A percentile compares a stretch with the other conserved stretches of the same genome.
phyloP scores from a whole-genome alignment of 768 basidiomycete genomes.

The Tylopilus rubrobrunneus region DNA sequence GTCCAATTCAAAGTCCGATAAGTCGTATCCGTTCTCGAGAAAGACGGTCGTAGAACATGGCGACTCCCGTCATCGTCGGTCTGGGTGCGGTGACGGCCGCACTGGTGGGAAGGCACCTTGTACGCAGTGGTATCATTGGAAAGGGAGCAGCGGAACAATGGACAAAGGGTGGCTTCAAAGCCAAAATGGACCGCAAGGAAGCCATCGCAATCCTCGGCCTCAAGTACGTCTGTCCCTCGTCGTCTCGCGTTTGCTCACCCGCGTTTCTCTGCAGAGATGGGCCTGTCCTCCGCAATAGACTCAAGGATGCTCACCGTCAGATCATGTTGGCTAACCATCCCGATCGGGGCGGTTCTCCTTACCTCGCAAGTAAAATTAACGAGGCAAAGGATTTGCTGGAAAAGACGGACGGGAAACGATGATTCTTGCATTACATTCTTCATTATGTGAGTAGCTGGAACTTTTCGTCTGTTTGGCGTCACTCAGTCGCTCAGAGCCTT shows the following conservation, averaged over 20 bases:
- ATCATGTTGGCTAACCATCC: conserved; percentile 99
- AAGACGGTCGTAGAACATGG: conserved; percentile 42
- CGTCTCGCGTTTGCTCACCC: background rate
- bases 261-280: conserved; percentile 59
- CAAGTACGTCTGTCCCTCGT: conserved; percentile 58
- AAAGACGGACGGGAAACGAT: conserved; percentile 58
- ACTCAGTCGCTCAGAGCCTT: conserved; percentile 6
- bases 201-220: conserved; percentile 89
- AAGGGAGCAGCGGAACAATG: conserved; percentile 74
- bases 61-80: conserved; percentile 74
- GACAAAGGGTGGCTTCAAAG: conserved; percentile 90
- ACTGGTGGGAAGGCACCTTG: conserved; percentile 65
- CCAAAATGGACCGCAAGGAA: conserved; percentile 95
- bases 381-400: conserved; percentile 94
- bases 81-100: conserved; percentile 76
- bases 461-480: background rate
- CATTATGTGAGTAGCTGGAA: conserved; percentile 5
- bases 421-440: conserved; percentile 3
- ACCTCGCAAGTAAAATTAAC: conserved; percentile 97
- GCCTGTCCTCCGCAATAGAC: conserved; percentile 61
- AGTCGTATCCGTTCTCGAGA: background rate
- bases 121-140: conserved; percentile 58
- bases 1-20: too few relatives aligned
- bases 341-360: conserved; percentile 97
- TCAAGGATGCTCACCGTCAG: conserved; percentile 94